Percentiles rank a stretch among this genome's conserved stretches.
phyloP scores from a whole-genome alignment of 306 rosid genomes.

The Citrullus mucosospermus region DNA sequence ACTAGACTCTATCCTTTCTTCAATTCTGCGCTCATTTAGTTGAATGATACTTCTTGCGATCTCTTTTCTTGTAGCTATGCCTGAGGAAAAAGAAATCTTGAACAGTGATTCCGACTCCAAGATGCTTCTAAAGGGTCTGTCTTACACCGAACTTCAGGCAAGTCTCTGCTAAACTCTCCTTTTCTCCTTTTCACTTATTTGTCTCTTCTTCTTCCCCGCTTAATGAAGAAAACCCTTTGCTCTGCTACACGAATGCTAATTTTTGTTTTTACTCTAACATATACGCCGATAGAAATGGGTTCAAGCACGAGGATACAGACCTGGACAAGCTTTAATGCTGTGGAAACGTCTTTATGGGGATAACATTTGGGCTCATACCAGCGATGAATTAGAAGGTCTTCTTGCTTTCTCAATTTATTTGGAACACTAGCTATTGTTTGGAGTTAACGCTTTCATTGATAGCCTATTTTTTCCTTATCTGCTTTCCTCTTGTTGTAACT shows the following conservation, averaged over 20 bases:
- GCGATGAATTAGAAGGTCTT: constrained; percentile 73
- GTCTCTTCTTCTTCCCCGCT: neutral
- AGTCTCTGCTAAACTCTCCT: neutral
- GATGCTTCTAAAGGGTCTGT: constrained; percentile 69
- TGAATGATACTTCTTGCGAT: neutral
- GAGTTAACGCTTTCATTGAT: neutral
- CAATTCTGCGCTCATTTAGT: neutral
- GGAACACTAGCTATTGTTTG: neutral
- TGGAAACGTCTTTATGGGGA: constrained; percentile 90
- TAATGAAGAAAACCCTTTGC: neutral
- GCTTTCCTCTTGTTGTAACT: neutral
- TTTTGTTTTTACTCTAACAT: neutral
- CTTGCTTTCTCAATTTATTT: constrained; percentile 1
- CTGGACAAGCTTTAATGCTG: constrained; percentile 87
- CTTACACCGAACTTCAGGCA: constrained; percentile 64
- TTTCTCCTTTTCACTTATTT: neutral
- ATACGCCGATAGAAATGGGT: constrained; percentile 61
- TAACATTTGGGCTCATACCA: constrained; percentile 54
- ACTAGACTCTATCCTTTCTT: too few species aligned
- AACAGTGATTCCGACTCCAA: constrained; percentile 16
- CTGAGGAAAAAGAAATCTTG: constrained; percentile 10
- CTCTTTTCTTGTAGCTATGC: constrained; percentile 14
- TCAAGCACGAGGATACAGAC: constrained; percentile 64
- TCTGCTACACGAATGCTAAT: neutral
- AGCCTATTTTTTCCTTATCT: neutral